Conservation (phyloP, 2,329 filamentous ascomycete species). For the Cladophialophora yegresii region DNA sequence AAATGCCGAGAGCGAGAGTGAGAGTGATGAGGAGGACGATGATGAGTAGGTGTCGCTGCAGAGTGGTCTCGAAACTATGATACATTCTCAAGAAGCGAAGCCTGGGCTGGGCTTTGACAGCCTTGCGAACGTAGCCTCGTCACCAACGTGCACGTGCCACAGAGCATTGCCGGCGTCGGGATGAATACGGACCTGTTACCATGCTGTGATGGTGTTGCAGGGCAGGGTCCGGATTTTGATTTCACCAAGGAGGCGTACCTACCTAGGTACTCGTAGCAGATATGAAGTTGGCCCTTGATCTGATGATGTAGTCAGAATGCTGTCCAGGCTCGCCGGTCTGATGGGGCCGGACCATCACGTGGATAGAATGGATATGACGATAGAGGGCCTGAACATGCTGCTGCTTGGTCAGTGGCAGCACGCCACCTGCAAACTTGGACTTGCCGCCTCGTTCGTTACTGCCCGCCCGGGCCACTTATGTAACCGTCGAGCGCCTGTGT, state of each 20-base stretch:
- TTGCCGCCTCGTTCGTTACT: neutral
- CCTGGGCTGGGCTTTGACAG: neutral
- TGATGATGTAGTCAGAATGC: neutral
- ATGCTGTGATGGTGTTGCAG: neutral
- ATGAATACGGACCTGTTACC: neutral
- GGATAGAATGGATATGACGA: neutral
- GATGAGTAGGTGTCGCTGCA: constrained; percentile 44
- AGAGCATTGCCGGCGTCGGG: neutral
- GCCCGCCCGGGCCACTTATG: neutral
- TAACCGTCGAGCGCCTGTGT: neutral
- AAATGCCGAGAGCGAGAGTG: constrained; percentile 70
- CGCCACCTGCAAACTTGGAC: neutral
- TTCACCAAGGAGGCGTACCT: no score
- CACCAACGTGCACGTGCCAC: neutral
- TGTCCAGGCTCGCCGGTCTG: no score
- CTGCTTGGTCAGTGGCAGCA: neutral
- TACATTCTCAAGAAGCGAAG: neutral
- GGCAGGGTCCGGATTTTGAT: neutral
- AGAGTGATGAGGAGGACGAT: constrained; percentile 65
- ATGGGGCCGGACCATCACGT: neutral
- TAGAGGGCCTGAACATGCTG: neutral
- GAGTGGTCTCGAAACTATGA: neutral
- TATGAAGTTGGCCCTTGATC: neutral
- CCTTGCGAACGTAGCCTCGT: neutral
- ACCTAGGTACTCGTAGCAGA: no score